phyloP scores from a whole-genome alignment of 345 rosid genomes.

The Eucalyptus sp. region DNA sequence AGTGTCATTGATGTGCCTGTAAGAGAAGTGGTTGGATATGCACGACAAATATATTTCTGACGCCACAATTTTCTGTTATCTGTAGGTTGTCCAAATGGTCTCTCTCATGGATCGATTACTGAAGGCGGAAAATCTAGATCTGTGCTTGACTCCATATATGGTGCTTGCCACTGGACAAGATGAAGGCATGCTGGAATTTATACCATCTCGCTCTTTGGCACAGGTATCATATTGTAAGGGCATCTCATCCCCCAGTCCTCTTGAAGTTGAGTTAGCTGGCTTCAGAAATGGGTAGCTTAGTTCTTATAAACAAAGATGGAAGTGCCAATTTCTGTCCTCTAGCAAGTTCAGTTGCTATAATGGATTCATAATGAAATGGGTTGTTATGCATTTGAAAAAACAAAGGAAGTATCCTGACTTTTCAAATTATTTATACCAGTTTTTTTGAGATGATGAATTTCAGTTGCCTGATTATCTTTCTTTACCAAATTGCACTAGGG shows the following conservation, averaged over 20 bases:
- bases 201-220: constrained; percentile 88
- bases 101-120: constrained; percentile 98
- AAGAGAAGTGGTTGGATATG: background rate
- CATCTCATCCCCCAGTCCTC: background rate
- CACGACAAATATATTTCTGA: background rate
- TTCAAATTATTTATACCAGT: background rate
- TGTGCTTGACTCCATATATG: constrained; percentile 83
- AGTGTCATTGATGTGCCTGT: background rate
- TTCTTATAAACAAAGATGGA: background rate
- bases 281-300: background rate
- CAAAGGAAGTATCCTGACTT: background rate
- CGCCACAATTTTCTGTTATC: constrained; percentile 6
- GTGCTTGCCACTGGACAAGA: constrained; percentile 98
- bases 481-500: background rate
- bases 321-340: background rate
- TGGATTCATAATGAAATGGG: background rate
- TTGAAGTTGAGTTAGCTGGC: background rate
- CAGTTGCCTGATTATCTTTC: background rate
- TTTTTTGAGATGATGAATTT: background rate
- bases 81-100: constrained; percentile 97
- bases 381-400: background rate
- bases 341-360: background rate
- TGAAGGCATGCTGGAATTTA: constrained; percentile 98
- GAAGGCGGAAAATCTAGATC: constrained; percentile 90
- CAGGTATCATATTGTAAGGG: constrained; percentile 34